These are phyloP conservation scores for Stachybotrys elegans DNA, from an alignment of 2,329 filamentous ascomycete genomes.

Conservation along the genomic window DNA sequence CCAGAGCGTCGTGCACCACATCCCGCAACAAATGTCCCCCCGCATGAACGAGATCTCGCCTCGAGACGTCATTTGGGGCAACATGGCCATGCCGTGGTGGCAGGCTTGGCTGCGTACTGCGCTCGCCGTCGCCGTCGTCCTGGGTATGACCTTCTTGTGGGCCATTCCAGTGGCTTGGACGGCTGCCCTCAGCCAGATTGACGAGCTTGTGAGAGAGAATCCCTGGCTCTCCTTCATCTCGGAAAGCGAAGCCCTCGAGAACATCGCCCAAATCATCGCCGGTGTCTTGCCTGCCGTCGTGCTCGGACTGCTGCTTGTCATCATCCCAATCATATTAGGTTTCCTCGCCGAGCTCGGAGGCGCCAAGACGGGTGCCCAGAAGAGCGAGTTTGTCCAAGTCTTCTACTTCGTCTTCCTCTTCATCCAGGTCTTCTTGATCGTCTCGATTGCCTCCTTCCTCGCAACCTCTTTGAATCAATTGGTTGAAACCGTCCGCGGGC, in stretches of 20 bases:
- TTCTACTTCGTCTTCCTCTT: conserved; percentile 96
- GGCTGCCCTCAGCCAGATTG: conserved; percentile 73
- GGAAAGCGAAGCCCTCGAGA: conserved; percentile 53
- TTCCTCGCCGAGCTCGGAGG: conserved; percentile 71
- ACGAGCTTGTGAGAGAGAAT: conserved; percentile 59
- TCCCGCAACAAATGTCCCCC: conserved; percentile 90
- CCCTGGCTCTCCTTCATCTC: conserved; percentile 68
- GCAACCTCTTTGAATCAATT: conserved; percentile 59
- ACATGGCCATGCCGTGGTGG: conserved; percentile 96
- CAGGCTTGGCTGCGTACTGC: conserved; percentile 71
- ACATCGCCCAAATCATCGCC: conserved; percentile 60
- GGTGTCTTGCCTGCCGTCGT: conserved; percentile 81
- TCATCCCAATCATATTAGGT: conserved; percentile 75
- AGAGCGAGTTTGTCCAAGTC: conserved; percentile 77
- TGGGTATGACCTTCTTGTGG: conserved; percentile 80
- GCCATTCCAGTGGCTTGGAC: conserved; percentile 87
- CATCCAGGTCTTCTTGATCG: conserved; percentile 89
- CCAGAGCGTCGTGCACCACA: conserved; percentile 83
- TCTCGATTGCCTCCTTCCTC: conserved; percentile 76
- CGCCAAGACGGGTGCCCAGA: conserved; percentile 74
- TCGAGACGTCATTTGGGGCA: conserved; percentile 91
- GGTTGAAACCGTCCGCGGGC: conserved; percentile 40
- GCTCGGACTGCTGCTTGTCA: conserved; percentile 69
- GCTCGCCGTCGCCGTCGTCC: conserved; percentile 59
- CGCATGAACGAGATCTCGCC: conserved; percentile 91